Evolutionary conservation across 495 filamentous ascomycete genomes (phyloP).

Genomic region (Talaromyces stipitatus): DNA sequence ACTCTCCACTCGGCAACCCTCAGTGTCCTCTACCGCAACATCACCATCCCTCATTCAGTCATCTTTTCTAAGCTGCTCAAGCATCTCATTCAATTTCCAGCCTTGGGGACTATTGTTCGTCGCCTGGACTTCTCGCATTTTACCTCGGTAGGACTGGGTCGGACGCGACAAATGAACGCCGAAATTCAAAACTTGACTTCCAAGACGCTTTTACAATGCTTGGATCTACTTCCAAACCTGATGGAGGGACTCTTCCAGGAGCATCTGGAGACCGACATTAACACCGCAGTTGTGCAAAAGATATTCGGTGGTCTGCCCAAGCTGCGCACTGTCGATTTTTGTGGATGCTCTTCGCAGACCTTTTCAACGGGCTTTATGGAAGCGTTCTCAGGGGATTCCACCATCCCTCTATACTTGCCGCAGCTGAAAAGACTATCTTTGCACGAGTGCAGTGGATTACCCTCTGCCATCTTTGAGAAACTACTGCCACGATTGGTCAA

Average conservation of each 20-base stretch:
- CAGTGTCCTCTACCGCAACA: constrained; percentile 69
- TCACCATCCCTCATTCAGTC: constrained; percentile 79
- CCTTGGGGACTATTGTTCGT: constrained; percentile 69
- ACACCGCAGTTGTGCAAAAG: constrained; percentile 59
- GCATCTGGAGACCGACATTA: constrained; percentile 73
- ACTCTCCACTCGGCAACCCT: constrained; percentile 71
- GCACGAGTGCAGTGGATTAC: constrained; percentile 74
- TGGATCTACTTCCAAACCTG: constrained; percentile 68
- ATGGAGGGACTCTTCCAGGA: constrained; percentile 79
- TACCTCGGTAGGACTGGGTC: constrained; percentile 73
- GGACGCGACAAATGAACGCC: constrained; percentile 70
- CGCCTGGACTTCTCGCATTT: constrained; percentile 86
- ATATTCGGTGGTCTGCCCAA: constrained; percentile 61
- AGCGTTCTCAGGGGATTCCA: constrained; percentile 31
- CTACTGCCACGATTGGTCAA: constrained; percentile 62
- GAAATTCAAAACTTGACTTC: constrained; percentile 78
- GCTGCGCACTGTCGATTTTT: constrained; percentile 68
- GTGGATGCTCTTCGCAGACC: constrained; percentile 61
- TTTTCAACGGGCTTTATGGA: constrained; percentile 59
- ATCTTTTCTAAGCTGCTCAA: constrained; percentile 81
- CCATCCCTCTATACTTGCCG: constrained; percentile 42
- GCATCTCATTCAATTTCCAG: constrained; percentile 60
- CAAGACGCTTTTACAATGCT: constrained; percentile 64
- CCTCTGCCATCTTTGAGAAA: constrained; percentile 57
- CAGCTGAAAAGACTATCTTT: constrained; percentile 62